Base-by-base conservation (phyloP, 2,329 filamentous ascomycete genomes). In the Fusarium euwallaceae region DNA sequence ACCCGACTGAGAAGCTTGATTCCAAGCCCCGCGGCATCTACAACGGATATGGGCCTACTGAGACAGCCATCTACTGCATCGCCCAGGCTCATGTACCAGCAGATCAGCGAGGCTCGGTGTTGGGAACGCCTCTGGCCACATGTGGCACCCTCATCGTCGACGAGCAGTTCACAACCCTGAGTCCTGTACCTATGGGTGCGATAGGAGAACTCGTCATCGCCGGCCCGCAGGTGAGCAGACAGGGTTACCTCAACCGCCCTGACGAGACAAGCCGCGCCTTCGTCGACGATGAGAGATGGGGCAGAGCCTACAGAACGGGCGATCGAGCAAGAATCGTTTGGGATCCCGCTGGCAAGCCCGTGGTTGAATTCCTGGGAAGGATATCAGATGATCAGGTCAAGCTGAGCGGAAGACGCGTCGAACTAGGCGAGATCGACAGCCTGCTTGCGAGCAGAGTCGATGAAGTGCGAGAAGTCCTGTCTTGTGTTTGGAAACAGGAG, bases 341-440 rank as follows among this genome's bases (percentile, higher is more conserved):
- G 39, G 37, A 67, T 4, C 6, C n/a, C 2, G 1, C 17, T 6
- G 32, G 29, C 8, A 0, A 43, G 4, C 58, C 70, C 0, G 34
- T 63, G 2, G 36, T 73, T 0, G 71, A 73, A 11, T 73, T 73
- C 2, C 4, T 73, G 1, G 71, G 71, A 1, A 67, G 71, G 4
- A 66, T 73, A 4, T 73, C 70, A 1, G 66, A 71, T 20, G 71
- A 61, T 3, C 71, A 73, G 12, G 71, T 73, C 10, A 73, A 73
- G 24, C 61, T 73, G 4, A 73, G 70, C 14, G 71, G 71, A 1
- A 59, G 71, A 16, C 70, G 71, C 9, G 70, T 71, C 2, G 70
- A 73, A 16, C 20, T 73, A 4, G 61, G 71, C 2, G 71, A 73
- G n/a, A 63, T 73, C 17, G 71, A 73, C 24, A 71, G 66, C 8